Conservation (phyloP, 23 red algal genomes). For the Rhodosorus marinus region DNA sequence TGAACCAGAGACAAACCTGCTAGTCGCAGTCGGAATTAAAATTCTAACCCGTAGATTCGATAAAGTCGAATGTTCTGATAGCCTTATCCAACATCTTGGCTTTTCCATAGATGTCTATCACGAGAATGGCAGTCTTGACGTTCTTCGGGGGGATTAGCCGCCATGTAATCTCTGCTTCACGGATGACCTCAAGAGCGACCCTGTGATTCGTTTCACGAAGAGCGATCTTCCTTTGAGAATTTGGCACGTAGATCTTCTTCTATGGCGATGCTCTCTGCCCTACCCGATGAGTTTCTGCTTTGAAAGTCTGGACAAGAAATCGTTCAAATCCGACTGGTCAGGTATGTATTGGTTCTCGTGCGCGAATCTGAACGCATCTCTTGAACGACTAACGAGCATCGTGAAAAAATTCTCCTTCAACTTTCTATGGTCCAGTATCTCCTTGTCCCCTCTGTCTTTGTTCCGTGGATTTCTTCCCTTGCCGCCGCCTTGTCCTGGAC, state of each 20-base stretch:
- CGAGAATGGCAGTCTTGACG: conserved; percentile 3
- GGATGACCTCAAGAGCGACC: background rate
- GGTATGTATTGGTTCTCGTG: background rate
- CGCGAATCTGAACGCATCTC: background rate
- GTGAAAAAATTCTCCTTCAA: background rate
- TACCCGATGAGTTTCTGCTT: too few species aligned
- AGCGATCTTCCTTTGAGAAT: too few species aligned
- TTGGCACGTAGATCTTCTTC: too few species aligned
- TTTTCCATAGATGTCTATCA: conserved; percentile 48
- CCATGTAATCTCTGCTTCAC: background rate
- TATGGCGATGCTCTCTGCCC: too few species aligned
- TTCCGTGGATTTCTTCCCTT: too few species aligned
- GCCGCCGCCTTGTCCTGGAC: too few species aligned
- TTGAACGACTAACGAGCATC: background rate
- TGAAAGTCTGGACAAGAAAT: background rate
- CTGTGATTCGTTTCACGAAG: background rate
- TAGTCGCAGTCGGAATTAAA: too few species aligned
- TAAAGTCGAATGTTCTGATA: conserved; percentile 16
- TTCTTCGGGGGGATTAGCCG: background rate
- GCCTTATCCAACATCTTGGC: conserved; percentile 13
- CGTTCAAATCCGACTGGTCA: background rate
- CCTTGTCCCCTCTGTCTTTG: too few species aligned
- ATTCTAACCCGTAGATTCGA: too few species aligned
- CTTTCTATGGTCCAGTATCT: too few species aligned
- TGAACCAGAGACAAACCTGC: too few species aligned